These are phyloP conservation scores for Penicillium cinerascens DNA, from an alignment of 495 filamentous ascomycete species.

Conservation along the genomic window DNA sequence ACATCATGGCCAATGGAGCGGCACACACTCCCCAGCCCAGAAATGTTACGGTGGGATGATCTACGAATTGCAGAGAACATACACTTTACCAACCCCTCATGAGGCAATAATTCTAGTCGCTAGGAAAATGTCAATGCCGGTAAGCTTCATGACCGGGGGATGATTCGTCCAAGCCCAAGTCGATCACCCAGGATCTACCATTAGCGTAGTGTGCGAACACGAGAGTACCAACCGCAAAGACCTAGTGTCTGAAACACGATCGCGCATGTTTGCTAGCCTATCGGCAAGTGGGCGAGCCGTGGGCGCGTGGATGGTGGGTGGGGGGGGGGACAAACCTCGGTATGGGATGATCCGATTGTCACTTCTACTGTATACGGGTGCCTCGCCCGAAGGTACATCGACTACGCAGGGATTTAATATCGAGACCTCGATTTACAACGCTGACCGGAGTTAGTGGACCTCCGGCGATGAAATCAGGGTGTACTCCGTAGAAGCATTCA, in stretches of 20 bases:
- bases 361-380: too few relatives aligned
- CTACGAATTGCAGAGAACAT: conserved; percentile 5
- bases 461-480: too few relatives aligned
- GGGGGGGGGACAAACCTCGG: not conserved
- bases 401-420: too few relatives aligned
- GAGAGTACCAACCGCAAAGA: not conserved
- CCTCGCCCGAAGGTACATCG: too few relatives aligned
- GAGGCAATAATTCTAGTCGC: not conserved
- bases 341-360: too few relatives aligned
- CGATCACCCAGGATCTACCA: conserved; percentile 26
- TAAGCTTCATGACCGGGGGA: not conserved
- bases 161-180: not conserved
- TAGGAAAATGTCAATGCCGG: not conserved
- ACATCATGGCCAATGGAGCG: conserved; percentile 1
- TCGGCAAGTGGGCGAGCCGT: conserved; percentile 8
- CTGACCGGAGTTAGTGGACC: too few relatives aligned
- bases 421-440: too few relatives aligned
- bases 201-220: conserved; percentile 17
- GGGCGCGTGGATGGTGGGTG: not conserved
- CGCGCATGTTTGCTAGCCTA: not conserved
- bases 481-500: too few relatives aligned
- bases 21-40: not conserved
- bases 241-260: conserved; percentile 12
- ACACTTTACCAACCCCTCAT: not conserved
- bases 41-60: conserved; percentile 28